Percentiles rank a stretch among this genome's conserved stretches.
Evolutionary conservation across 768 basidiomycete species (phyloP).

Genomic region (Daedaleopsis nitida): DNA sequence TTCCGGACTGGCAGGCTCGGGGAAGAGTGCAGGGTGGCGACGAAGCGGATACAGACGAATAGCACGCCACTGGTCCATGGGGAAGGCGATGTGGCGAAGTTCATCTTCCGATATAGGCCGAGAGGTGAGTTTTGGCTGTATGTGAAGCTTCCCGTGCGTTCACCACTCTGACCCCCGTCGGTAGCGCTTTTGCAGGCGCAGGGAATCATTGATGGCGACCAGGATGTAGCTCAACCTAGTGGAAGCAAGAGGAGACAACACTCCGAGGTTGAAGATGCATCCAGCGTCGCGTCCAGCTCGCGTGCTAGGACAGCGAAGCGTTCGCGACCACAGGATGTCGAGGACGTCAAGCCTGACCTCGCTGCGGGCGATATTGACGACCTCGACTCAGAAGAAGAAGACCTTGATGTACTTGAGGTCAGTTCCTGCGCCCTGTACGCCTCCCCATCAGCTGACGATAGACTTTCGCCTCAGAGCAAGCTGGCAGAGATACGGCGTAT

Average conservation of each 20-base stretch:
- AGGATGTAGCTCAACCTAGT: neutral
- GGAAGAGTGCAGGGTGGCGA: neutral
- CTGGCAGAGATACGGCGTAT: neutral
- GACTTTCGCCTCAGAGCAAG: neutral
- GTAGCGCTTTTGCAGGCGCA: slow-evolving; percentile 15
- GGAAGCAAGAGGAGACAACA: neutral
- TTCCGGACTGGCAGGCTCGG: slow-evolving; percentile 11
- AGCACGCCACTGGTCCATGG: neutral
- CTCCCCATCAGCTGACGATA: no score
- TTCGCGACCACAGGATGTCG: neutral
- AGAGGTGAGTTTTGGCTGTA: slow-evolving; percentile 3
- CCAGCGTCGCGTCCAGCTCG: neutral
- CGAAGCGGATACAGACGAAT: neutral
- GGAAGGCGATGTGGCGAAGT: slow-evolving; percentile 8
- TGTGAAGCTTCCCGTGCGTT: neutral
- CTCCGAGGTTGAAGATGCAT: neutral
- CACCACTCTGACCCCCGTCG: neutral
- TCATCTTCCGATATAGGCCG: slow-evolving; percentile 23
- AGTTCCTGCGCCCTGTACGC: neutral
- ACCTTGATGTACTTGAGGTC: neutral
- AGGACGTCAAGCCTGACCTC: neutral
- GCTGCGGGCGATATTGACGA: neutral
- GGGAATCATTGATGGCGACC: neutral
- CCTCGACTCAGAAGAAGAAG: neutral
- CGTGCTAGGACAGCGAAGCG: neutral